Conservation (phyloP, 805 yeast genomes). For the Blastobotrys robertii region DNA sequence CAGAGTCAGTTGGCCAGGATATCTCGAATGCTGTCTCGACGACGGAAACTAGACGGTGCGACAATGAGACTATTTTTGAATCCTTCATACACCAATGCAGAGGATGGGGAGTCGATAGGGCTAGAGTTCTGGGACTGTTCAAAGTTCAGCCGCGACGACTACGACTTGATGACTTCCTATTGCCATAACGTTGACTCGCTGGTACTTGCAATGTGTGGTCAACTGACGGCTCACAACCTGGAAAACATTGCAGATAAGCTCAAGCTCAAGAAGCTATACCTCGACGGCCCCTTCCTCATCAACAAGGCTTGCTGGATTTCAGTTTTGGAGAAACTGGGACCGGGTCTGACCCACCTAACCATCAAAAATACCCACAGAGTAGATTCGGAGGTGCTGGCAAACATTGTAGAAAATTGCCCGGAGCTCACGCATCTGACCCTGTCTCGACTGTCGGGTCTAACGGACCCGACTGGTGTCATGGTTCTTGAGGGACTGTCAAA, state of each 20-base stretch:
- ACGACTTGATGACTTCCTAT: conserved; percentile 59
- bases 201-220: conserved; percentile 87
- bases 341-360: conserved; percentile 47
- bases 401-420: conserved; percentile 49
- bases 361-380: conserved; percentile 79
- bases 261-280: conserved; percentile 42
- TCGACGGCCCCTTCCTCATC: conserved; percentile 87
- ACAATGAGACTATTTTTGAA: conserved; percentile 69
- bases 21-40: conserved; percentile 66
- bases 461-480: conserved; percentile 45
- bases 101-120: conserved; percentile 29
- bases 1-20: conserved; percentile 58
- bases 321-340: conserved; percentile 52
- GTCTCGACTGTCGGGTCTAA: conserved; percentile 64
- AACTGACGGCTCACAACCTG: conserved; percentile 68
- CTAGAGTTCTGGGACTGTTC: conserved; percentile 93
- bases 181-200: conserved; percentile 65
- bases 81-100: conserved; percentile 22
- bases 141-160: conserved; percentile 53
- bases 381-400: conserved; percentile 51
- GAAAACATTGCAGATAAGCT: conserved; percentile 53
- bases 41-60: conserved; percentile 63
- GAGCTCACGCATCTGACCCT: conserved; percentile 49
- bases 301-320: conserved; percentile 67
- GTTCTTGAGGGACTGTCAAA: conserved; percentile 52